Percentiles rank a stretch among this genome's conserved stretches.
These are phyloP conservation scores for Apocynum venetum DNA, from an alignment of 257 asterid genomes.

Conservation along the genomic window DNA sequence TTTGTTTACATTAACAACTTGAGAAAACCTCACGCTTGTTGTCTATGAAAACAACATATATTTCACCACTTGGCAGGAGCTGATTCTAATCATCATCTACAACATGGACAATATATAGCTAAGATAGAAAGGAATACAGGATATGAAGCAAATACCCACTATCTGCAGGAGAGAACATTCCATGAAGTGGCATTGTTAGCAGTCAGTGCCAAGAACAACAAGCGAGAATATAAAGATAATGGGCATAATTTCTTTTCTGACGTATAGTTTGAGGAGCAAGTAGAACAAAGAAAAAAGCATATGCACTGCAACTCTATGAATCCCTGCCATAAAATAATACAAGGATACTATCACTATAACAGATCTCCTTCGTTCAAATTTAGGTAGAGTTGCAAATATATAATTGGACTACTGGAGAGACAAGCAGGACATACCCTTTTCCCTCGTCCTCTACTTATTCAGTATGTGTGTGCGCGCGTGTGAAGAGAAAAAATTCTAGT, in stretches of 20 bases:
- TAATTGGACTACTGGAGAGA: background rate
- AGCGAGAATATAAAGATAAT: background rate
- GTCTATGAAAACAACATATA: background rate
- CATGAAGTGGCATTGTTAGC: background rate
- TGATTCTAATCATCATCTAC: background rate
- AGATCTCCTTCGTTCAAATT: background rate
- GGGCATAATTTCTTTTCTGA: background rate
- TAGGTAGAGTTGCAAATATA: background rate
- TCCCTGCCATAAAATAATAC: background rate
- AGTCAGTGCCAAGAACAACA: background rate
- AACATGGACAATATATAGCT: background rate
- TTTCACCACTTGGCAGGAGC: background rate
- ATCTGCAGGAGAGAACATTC: slow-evolving; percentile 4
- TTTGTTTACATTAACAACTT: background rate
- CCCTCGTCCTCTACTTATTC: background rate
- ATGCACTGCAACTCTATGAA: background rate
- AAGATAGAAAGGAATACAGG: background rate
- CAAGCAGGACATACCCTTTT: background rate
- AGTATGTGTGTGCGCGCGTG: background rate
- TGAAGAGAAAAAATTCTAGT: background rate
- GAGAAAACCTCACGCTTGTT: background rate
- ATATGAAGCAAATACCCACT: background rate
- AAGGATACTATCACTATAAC: background rate
- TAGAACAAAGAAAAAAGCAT: background rate
- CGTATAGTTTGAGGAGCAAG: background rate